Base-by-base conservation (phyloP, 106 monocot species). In the Acanthochlamys bracteata region DNA sequence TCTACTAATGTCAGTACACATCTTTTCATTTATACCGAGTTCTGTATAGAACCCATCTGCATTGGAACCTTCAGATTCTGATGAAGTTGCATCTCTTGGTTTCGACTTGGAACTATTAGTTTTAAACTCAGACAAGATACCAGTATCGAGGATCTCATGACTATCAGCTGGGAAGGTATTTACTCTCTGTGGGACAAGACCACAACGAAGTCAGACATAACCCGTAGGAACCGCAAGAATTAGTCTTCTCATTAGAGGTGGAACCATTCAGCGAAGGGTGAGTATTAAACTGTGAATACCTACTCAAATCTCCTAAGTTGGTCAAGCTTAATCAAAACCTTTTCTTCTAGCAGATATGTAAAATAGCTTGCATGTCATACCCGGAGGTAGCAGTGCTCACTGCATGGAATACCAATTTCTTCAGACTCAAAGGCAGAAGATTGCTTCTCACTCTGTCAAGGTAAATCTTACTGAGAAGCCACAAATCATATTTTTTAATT, bases 361-460 rank as follows among this genome's bases (percentile, higher is more conserved):
- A 54, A 16, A 54, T 8, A 19, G 57, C 57, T 58, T 43, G 20
- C 64, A 51, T 21, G 41, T 7, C 64, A 76, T 82, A 96, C 95
- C 76, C 55, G 74, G 73, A 92, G 77, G 67, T 82, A 98, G 79
- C 98, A 98, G 22, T 83, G 67, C 25, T 78, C 75, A 63, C 92
- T 71, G 61, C 98, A 92, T 60, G 98, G 88, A 39, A 69, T 89
- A 51, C 72, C 72, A 62, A 51, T 68, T 53, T 89, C 92, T 65
- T 88, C 88, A 73, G 63, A 65, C 26, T 92, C 92, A 64, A 77
- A 61, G 8, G 52, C 74, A 73, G 60, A 71, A 4, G 76, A 67
- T 66, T 75, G 88, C 75, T 92, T 91, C 70, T 98, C 98, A 69
- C 67, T 85, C 91, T 98, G 82, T 67, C 45, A 88, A 58, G 16